These are phyloP conservation scores for Sugiyamaella mastotermitis DNA, from an alignment of 805 yeast species.

Conservation along the genomic window DNA sequence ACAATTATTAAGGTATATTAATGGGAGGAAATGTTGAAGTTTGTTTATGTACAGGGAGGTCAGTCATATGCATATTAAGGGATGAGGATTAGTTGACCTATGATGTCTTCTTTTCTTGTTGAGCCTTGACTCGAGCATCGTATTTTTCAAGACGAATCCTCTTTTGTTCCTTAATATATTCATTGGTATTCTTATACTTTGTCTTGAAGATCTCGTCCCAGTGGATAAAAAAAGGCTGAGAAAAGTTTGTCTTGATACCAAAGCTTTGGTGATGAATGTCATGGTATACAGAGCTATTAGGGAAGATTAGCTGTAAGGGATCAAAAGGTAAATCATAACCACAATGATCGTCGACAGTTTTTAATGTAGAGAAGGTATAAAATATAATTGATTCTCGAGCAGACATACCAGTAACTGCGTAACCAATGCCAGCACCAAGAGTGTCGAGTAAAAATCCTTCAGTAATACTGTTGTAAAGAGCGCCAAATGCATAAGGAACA, in stretches of 20 bases:
- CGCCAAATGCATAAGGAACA: constrained; percentile 96
- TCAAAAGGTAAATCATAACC: constrained; percentile 95
- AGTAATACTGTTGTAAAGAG: constrained; percentile 86
- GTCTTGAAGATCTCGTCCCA: constrained; percentile 82
- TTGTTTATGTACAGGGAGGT: no score
- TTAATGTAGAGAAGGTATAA: constrained; percentile 84
- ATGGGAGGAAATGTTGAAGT: no score
- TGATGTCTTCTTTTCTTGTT: constrained; percentile 1
- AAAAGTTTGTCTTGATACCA: constrained; percentile 87
- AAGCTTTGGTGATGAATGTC: constrained; percentile 97
- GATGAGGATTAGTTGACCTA: neutral
- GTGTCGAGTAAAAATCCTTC: constrained; percentile 94
- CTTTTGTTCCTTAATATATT: constrained; percentile 59
- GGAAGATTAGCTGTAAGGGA: constrained; percentile 83
- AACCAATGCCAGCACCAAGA: constrained; percentile 83
- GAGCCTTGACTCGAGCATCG: neutral
- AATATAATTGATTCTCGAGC: constrained; percentile 73
- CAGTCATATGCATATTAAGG: no score
- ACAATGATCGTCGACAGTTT: constrained; percentile 97
- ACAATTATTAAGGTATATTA: no score
- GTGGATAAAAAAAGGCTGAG: constrained; percentile 92
- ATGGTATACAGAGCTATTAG: constrained; percentile 92
- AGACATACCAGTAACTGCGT: constrained; percentile 52
- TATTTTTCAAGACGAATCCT: constrained; percentile 34
- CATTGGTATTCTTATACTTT: constrained; percentile 59